These are phyloP conservation scores for Cladophialophora immunda DNA, from an alignment of 2,329 filamentous ascomycete genomes.

Conservation along the genomic window DNA sequence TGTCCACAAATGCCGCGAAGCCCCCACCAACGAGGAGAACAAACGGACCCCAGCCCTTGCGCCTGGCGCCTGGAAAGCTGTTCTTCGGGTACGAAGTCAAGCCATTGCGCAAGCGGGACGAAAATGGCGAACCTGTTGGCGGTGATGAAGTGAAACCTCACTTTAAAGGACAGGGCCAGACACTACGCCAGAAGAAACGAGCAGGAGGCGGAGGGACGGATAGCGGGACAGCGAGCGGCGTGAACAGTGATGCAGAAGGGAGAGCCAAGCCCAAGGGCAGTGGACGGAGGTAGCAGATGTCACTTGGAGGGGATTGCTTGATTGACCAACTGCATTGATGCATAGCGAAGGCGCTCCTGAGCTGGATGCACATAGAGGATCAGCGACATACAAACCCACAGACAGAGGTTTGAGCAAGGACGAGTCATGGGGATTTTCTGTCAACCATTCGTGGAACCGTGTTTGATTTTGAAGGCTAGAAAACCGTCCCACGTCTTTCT, in stretches of 20 bases:
- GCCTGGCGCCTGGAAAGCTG: slow-evolving; percentile 85
- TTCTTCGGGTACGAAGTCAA: slow-evolving; percentile 97
- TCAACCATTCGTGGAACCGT: neutral
- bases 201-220: slow-evolving; percentile 40
- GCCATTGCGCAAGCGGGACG: slow-evolving; percentile 80
- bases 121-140: slow-evolving; percentile 70
- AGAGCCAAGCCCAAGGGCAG: slow-evolving; percentile 28
- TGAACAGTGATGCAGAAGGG: slow-evolving; percentile 46
- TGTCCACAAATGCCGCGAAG: slow-evolving; percentile 56
- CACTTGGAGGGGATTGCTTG: neutral
- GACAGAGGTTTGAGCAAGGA: neutral
- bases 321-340: slow-evolving; percentile 1
- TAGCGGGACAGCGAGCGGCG: slow-evolving; percentile 47
- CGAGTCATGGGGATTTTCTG: neutral
- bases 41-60: slow-evolving; percentile 85
- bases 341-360: slow-evolving; percentile 29
- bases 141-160: slow-evolving; percentile 73
- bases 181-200: slow-evolving; percentile 79
- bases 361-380: neutral
- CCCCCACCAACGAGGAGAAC: slow-evolving; percentile 59
- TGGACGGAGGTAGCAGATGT: slow-evolving; percentile 4
- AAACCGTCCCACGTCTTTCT: neutral
- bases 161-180: slow-evolving; percentile 87
- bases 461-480: neutral
- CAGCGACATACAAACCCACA: neutral